Conservation (phyloP, 139 green algal genomes). For the Nannochloris sp. region DNA sequence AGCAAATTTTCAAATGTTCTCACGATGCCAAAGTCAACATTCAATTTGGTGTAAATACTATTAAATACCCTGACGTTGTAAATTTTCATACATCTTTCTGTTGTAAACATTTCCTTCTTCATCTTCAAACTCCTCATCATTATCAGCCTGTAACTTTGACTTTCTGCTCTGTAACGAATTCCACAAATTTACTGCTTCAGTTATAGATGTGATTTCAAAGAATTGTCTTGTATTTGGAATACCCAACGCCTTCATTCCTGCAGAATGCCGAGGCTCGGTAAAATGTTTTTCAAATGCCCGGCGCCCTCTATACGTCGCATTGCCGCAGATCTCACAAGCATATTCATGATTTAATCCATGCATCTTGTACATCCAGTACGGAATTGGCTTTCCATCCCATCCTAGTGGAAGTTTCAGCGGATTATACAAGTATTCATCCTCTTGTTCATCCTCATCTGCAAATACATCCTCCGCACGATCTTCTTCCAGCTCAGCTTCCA, state of each 20-base stretch:
- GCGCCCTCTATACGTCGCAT: constrained; percentile 85
- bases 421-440: constrained; percentile 94
- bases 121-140: constrained; percentile 78
- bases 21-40: background rate
- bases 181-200: constrained; percentile 80
- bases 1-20: constrained; percentile 2
- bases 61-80: constrained; percentile 72
- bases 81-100: constrained; percentile 77
- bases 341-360: constrained; percentile 93
- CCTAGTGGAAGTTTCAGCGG: constrained; percentile 97
- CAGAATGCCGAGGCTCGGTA: constrained; percentile 80
- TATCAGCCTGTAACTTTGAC: constrained; percentile 25
- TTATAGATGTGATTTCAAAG: constrained; percentile 84
- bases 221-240: constrained; percentile 96
- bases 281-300: constrained; percentile 97
- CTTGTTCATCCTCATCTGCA: constrained; percentile 59
- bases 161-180: constrained; percentile 55
- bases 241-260: constrained; percentile 88
- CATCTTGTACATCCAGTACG: constrained; percentile 99
- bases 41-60: background rate
- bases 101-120: constrained; percentile 85
- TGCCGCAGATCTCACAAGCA: constrained; percentile 96
- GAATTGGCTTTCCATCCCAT: constrained; percentile 99
- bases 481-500: constrained; percentile 37
- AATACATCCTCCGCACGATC: background rate